Conservation (phyloP, 805 yeast species). For the Teunomyces funiuensis region DNA sequence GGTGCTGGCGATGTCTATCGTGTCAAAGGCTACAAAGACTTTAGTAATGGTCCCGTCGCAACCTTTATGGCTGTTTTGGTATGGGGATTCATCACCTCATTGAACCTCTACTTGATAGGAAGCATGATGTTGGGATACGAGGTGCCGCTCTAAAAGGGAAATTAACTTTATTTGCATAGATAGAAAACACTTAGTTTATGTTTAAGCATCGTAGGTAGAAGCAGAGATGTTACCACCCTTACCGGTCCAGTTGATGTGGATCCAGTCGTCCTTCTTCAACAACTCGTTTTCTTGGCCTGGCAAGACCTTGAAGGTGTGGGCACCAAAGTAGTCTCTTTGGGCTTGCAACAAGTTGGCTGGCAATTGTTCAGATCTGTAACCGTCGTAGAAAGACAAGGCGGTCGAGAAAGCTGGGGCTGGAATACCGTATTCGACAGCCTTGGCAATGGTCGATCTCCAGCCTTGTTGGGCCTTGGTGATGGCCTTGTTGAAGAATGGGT, state of each 20-base stretch:
- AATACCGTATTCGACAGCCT: constrained; percentile 81
- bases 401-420: constrained; percentile 98
- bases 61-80: constrained; percentile 55
- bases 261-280: constrained; percentile 77
- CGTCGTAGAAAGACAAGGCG: constrained; percentile 97
- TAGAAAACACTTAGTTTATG: neutral
- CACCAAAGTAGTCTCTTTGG: constrained; percentile 99
- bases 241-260: constrained; percentile 99
- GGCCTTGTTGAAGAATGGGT: constrained; percentile 91
- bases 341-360: constrained; percentile 99
- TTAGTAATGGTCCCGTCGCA: constrained; percentile 64
- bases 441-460: constrained; percentile 87
- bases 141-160: constrained; percentile 43
- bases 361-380: constrained; percentile 91
- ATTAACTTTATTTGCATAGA: neutral
- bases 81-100: constrained; percentile 69
- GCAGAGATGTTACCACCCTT: constrained; percentile 98
- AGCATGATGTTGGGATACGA: constrained; percentile 51
- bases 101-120: constrained; percentile 68
- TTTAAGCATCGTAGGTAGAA: constrained; percentile 88
- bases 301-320: constrained; percentile 95
- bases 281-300: constrained; percentile 78
- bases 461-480: constrained; percentile 90
- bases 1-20: constrained; percentile 15
- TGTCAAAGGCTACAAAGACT: constrained; percentile 51